A percentile compares a stretch with the other conserved stretches of the same genome.
Conservation (phyloP, 257 asterid species). For the Rauvolfia tetraphylla region DNA sequence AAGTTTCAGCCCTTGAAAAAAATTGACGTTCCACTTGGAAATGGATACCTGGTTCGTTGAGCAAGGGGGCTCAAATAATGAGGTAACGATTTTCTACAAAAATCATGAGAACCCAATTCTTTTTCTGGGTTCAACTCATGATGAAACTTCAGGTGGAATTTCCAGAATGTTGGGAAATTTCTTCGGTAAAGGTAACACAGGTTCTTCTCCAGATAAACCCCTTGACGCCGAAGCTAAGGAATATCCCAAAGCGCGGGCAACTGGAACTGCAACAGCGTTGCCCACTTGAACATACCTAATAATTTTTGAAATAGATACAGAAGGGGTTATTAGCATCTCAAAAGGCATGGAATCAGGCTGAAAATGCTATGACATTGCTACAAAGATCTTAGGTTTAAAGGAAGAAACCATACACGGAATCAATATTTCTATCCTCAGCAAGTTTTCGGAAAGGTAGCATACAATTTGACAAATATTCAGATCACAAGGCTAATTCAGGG, state of each 20-base stretch:
- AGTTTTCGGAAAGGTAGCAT: too few species aligned
- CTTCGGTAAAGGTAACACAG: slow-evolving; percentile 43
- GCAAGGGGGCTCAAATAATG: background rate
- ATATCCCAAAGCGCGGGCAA: slow-evolving; percentile 69
- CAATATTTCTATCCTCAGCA: too few species aligned
- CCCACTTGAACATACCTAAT: slow-evolving; percentile 79
- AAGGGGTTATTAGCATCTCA: background rate
- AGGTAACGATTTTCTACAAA: background rate
- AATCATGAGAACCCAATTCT: background rate
- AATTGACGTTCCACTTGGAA: background rate
- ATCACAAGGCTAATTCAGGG: too few species aligned
- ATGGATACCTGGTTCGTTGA: background rate
- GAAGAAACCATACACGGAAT: too few species aligned
- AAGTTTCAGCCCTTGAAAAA: background rate
- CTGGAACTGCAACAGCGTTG: slow-evolving; percentile 90
- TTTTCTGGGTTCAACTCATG: background rate
- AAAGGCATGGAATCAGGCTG: background rate
- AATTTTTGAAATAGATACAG: background rate
- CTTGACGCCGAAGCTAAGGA: slow-evolving; percentile 47
- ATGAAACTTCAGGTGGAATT: background rate
- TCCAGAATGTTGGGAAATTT: slow-evolving; percentile 35
- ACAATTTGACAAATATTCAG: too few species aligned
- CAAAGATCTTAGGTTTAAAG: background rate
- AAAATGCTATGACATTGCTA: background rate
- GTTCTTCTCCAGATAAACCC: slow-evolving; percentile 32